Base-by-base conservation (phyloP, 495 filamentous ascomycete genomes). In the Penicillium ucsense region DNA sequence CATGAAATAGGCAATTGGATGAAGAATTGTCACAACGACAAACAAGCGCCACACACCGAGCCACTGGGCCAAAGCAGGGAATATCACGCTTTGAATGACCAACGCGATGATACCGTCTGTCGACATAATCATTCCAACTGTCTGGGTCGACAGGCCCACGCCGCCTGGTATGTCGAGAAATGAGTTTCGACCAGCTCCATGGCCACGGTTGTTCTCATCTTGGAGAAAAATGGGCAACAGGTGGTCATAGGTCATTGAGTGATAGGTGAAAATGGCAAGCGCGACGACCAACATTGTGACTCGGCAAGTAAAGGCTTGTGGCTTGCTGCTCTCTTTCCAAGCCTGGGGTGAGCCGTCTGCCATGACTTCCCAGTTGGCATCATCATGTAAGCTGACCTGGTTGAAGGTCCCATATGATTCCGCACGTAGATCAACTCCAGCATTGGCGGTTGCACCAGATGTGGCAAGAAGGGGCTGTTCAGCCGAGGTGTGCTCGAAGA, bases 191-290 rank as follows among this genome's bases (percentile, higher is more conserved):
- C 55, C 47, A 12, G 55, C 31, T 11, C 56, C 51, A 6, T 66
- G 35, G 32, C 57, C 56, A 27, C 52, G 55, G 4, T 57, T 54
- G 1, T 68, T 72, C 40, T 81, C 71, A 51, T 92, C 87, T 62
- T 91, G 86, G 12, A 90, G 70, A 65, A 89, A 92, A 30, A 92
- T 91, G 4, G 87, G 87, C 34, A 92, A 65, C 0, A 92, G 76
- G 62, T 88, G 84, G 52, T 91, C 87, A 53, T 85, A 92, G 9
- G 84, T 86, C 87, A 92, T 92, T 35, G 80, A 85, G 57, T 91
- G 87, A 49, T 90, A 91, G 1, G 85, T 89, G 66, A 89, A 92
- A 49, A 92, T 87, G 4, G 83, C 82, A 30, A 92, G 70, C 4
- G 87, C 79, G 12, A 84, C 45, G 11, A 88, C 76, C 4, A 91